These are phyloP conservation scores for Phialophora macrospora DNA, from an alignment of 2,329 filamentous ascomycete species.

Conservation along the genomic window DNA sequence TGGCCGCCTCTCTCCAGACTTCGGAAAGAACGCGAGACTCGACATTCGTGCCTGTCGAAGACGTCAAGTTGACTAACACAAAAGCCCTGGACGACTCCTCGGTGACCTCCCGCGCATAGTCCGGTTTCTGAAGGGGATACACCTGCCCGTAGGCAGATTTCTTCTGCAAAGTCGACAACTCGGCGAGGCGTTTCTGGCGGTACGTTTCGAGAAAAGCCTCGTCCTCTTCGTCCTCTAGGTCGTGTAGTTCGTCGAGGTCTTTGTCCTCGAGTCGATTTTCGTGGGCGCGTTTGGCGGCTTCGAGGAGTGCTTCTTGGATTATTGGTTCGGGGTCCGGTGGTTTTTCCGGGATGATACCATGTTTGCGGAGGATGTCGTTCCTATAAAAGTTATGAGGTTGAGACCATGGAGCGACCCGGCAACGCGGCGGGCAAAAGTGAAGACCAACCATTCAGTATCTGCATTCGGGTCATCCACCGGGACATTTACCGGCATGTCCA, in stretches of 20 bases:
- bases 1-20: slow-evolving; percentile 82
- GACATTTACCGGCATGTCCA: slow-evolving; percentile 70
- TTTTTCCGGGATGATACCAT: slow-evolving; percentile 97
- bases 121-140: slow-evolving; percentile 91
- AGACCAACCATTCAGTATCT: slow-evolving; percentile 88
- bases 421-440: slow-evolving; percentile 11
- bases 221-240: slow-evolving; percentile 93
- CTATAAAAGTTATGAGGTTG: slow-evolving; percentile 13
- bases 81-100: slow-evolving; percentile 75
- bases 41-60: slow-evolving; percentile 75
- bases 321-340: slow-evolving; percentile 92
- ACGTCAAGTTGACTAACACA: slow-evolving; percentile 80
- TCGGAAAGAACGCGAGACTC: slow-evolving; percentile 84
- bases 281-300: slow-evolving; percentile 81
- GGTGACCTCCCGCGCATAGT: slow-evolving; percentile 89
- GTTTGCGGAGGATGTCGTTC: slow-evolving; percentile 96
- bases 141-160: slow-evolving; percentile 86
- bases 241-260: slow-evolving; percentile 89
- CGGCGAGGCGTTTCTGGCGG: slow-evolving; percentile 78
- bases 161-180: slow-evolving; percentile 74
- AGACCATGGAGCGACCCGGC: not conserved
- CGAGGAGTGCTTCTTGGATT: slow-evolving; percentile 90
- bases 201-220: slow-evolving; percentile 89
- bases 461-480: slow-evolving; percentile 94
- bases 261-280: slow-evolving; percentile 94